phyloP scores from a whole-genome alignment of 345 rosid species.

The Lagerstroemia speciosa region DNA sequence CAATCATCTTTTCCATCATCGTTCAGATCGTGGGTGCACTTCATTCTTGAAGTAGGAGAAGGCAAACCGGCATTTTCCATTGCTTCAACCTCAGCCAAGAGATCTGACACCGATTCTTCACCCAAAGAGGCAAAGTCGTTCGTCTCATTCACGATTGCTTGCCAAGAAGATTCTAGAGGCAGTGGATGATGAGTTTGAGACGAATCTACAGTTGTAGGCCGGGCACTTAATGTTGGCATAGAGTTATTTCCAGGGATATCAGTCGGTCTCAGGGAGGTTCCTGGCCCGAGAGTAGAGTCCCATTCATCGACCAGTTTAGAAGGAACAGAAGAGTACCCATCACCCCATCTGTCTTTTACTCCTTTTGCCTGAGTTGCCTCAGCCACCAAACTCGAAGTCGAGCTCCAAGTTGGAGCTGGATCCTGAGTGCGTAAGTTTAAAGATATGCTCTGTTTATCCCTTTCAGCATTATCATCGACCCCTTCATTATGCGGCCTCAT shows the following conservation, averaged over 20 bases:
- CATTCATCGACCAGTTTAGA: slow-evolving; percentile 34
- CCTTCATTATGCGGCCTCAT: slow-evolving; percentile 39
- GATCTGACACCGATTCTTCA: slow-evolving; percentile 97
- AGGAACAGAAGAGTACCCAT: slow-evolving; percentile 31
- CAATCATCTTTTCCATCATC: slow-evolving; percentile 63
- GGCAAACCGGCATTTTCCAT: slow-evolving; percentile 67
- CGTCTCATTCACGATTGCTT: slow-evolving; percentile 52
- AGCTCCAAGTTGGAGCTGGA: slow-evolving; percentile 66
- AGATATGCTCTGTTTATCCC: slow-evolving; percentile 41
- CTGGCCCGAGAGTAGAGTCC: slow-evolving; percentile 38
- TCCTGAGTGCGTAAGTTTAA: slow-evolving; percentile 40
- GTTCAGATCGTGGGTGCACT: slow-evolving; percentile 33
- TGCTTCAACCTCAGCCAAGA: slow-evolving; percentile 98
- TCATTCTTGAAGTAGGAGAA: slow-evolving; percentile 67
- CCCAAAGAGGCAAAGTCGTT: slow-evolving; percentile 45
- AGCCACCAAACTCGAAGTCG: slow-evolving; percentile 54
- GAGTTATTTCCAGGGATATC: slow-evolving; percentile 16
- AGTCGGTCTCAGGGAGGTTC: slow-evolving; percentile 38
- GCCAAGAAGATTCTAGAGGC: slow-evolving; percentile 34
- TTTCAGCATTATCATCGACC: slow-evolving; percentile 32
- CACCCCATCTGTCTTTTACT: slow-evolving; percentile 47
- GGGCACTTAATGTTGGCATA: background rate
- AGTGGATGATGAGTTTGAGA: background rate
- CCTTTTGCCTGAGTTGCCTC: slow-evolving; percentile 47
- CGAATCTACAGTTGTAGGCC: background rate